These are phyloP conservation scores for Apiospora rasikravindrae DNA, from an alignment of 2,329 filamentous ascomycete species.

Conservation along the genomic window DNA sequence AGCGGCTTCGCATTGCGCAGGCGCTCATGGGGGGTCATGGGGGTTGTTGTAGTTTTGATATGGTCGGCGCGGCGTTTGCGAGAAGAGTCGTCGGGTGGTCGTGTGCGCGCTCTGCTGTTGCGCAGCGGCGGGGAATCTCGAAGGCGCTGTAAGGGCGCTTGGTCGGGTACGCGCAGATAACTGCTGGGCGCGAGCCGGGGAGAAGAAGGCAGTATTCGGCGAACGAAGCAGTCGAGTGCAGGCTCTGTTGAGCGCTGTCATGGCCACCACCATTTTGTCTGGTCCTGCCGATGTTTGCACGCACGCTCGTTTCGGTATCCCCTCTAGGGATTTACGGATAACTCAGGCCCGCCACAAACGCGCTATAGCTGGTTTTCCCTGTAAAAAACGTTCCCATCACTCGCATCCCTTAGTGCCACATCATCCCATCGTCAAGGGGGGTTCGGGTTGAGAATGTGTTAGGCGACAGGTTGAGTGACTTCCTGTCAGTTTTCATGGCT, in stretches of 20 bases:
- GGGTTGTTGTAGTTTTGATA: conserved; percentile 9
- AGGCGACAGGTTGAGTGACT: not conserved
- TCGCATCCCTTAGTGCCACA: not conserved
- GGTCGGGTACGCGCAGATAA: not conserved
- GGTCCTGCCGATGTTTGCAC: not conserved
- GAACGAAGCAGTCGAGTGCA: not conserved
- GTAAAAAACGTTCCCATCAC: not conserved
- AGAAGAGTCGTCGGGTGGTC: conserved; percentile 25
- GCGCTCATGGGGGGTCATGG: conserved; percentile 30
- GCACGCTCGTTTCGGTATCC: not conserved
- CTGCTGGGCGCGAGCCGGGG: not conserved
- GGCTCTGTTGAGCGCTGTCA: not conserved
- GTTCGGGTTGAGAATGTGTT: not conserved
- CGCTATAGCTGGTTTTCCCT: not conserved
- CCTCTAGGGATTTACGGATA: not conserved
- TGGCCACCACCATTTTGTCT: not conserved
- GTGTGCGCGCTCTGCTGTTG: too few species aligned
- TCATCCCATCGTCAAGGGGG: not conserved
- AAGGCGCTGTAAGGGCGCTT: not conserved
- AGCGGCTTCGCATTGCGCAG: conserved; percentile 44
- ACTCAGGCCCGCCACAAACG: not conserved
- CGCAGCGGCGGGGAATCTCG: not conserved
- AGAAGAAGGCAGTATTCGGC: not conserved
- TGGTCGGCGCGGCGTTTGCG: conserved; percentile 21
- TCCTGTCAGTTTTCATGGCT: not conserved